Evolutionary conservation across 805 yeast genomes (phyloP).

Genomic region (Starmerella stigmatis): DNA sequence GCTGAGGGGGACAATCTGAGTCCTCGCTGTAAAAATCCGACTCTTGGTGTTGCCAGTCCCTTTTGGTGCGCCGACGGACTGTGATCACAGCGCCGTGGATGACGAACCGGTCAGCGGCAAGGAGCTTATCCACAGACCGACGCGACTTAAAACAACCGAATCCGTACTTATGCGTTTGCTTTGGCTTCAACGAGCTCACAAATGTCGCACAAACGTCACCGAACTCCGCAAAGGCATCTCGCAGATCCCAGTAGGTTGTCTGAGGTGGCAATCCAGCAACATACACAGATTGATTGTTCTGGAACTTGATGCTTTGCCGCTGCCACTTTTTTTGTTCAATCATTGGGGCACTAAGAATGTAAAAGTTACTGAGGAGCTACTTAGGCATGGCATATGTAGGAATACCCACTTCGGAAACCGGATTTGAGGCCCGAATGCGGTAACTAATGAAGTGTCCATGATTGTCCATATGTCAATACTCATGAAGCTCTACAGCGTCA

Average conservation of each 20-base stretch:
- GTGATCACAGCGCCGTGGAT: neutral
- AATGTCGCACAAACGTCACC: constrained; percentile 2
- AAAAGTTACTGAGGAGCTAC: neutral
- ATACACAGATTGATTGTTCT: constrained; percentile 1
- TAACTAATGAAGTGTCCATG: neutral
- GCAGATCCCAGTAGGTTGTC: constrained; percentile 4
- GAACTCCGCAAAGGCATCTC: neutral
- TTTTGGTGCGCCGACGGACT: neutral
- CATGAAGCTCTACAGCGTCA: no score
- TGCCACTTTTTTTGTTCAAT: constrained; percentile 1
- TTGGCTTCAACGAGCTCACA: neutral
- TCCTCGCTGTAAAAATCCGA: neutral
- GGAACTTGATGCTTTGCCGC: constrained; percentile 6
- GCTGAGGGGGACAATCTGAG: no score
- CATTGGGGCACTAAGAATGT: neutral
- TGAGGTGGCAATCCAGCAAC: constrained; percentile 1
- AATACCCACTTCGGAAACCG: no score
- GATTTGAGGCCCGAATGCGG: neutral
- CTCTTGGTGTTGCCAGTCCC: neutral
- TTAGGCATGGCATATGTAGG: neutral
- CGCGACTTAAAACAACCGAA: constrained; percentile 4
- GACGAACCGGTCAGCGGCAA: neutral
- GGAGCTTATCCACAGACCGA: neutral
- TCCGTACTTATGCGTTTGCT: constrained; percentile 1
- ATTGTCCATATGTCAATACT: neutral